phyloP scores from a whole-genome alignment of 139 green algal species.

The Chlorella sorokiniana region DNA sequence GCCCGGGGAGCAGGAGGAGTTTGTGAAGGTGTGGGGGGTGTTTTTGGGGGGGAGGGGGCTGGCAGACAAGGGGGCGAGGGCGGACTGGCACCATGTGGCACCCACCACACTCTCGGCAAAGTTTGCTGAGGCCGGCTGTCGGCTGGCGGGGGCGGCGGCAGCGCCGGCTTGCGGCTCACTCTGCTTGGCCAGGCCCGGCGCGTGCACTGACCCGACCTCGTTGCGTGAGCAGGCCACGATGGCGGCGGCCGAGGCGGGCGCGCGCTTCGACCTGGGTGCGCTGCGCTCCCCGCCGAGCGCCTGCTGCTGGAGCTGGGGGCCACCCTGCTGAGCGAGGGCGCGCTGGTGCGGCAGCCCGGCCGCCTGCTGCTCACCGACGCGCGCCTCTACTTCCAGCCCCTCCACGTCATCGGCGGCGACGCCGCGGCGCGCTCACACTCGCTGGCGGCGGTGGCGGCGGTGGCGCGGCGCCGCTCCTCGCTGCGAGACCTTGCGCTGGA shows the following conservation, averaged over 20 bases:
- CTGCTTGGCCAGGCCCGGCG: too few species aligned
- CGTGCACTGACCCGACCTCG: neutral
- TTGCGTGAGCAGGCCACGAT: constrained; percentile 5
- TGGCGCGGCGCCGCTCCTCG: constrained; percentile 69
- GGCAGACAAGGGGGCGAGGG: neutral
- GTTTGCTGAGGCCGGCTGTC: too few species aligned
- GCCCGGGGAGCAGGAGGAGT: constrained; percentile 48
- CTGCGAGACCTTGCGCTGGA: constrained; percentile 74
- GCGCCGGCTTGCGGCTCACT: too few species aligned
- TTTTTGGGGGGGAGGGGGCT: neutral
- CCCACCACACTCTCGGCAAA: too few species aligned
- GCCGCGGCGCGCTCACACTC: constrained; percentile 66
- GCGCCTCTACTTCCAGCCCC: constrained; percentile 84
- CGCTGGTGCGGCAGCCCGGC: constrained; percentile 68
- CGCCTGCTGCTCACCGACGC: constrained; percentile 74
- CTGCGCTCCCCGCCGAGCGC: constrained; percentile 66
- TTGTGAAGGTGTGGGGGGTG: constrained; percentile 49
- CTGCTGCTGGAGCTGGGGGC: constrained; percentile 58
- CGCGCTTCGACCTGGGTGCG: constrained; percentile 74
- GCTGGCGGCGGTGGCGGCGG: constrained; percentile 71
- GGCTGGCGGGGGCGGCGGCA: too few species aligned
- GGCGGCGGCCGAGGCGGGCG: constrained; percentile 48
- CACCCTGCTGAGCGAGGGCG: constrained; percentile 29
- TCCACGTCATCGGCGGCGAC: constrained; percentile 77
- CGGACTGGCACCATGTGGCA: too few species aligned